Evolutionary conservation across 2,329 filamentous ascomycete species (phyloP), one percentile per base, ranked within the genome.

Genomic region (Sclerotinia subarctica): DNA sequence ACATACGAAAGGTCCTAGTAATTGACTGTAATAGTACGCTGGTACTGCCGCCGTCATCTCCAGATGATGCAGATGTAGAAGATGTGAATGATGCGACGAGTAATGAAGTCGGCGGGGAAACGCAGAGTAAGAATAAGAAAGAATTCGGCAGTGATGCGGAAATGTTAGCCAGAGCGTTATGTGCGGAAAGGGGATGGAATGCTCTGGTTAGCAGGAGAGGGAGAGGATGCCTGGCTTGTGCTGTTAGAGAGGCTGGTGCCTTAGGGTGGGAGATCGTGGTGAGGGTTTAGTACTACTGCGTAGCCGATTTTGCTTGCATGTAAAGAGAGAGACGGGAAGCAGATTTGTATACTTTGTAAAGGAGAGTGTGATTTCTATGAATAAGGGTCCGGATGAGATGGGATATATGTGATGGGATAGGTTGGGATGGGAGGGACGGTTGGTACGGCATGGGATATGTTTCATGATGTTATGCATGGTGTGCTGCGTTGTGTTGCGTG

Each of bases 181-280:
- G 91, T 76, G 88, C 90, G 0, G 87, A 91, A 75, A 87, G 85
- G 72, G 91, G 91, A 2, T 89, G 88, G 83, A 90, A 93, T 76
- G 90, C 91, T 29, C 76, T 94, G 24, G 83, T 94, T 70, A 91
- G 88, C 70, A 82, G 89, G 64, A 82, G 84, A 51, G 85, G 86
- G 71, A 82, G 90, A 70, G 90, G 89, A 0, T 94, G 91, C 75
- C 78, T 94, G 47, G 85, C 86, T 4, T 94, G 91, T 78, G 90
- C 89, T 52, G 86, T 94, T 54, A 84, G 91, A 24, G 90, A 94
- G 80, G 90, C 90, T 0, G 87, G 87, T 6, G 90, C 88, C 3
- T 76, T 93, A 68, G 88, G 86, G 2, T 88, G 91, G 81, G 69
- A 69, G 38, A 72, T 76, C 49, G 65, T 76, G 53, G 46, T 76